Base-by-base conservation (phyloP, 768 basidiomycete genomes). In the Leccinum ochraceum region DNA sequence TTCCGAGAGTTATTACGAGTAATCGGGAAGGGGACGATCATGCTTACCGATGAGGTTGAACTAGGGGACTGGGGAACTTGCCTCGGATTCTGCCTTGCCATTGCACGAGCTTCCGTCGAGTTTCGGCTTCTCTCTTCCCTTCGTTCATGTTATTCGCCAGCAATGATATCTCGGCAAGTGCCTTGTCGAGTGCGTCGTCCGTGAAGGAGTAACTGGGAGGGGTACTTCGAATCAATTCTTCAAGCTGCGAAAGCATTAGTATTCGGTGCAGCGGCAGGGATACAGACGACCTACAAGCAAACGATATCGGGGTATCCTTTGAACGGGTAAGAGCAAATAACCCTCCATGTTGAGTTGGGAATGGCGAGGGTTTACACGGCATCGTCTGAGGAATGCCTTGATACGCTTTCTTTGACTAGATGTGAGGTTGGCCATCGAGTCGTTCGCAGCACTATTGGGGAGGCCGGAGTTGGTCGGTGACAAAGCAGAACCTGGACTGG, bases 141-240 rank as follows among this genome's bases (percentile, higher is more conserved):
- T 99, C 97, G 74, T 99, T 99, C 92, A 99, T 97, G 69, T 92
- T 91, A 54, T 86, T 92, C 3, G 97, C 95, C 54, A 98, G 76
- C 13, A 85, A 85, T 1, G 94, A 86, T 65, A 98, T 97, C 76
- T 96, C 93, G 20, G 86, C 79, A 49, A 97, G 75, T 6, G 95
- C 95, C 59, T 85, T 86, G 65, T 94, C 92, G 56, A 99, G 79
- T 26, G 92, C 86, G 69, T 95, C 92, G 63, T 90, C 90, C 71
- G 86, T 78, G 63, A 85, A 88, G 51, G 92, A 86, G 52, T 85
- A 81, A 48, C 80, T 77, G 20, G 94, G 90, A n/a, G 94, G 92
- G 22, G 94, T 95, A 69, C 87, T 89, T 66, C 88, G 82, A 17
- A 89, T 80, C 17, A 98, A 80, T 70, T 97, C 92, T 73, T 95